Evolutionary conservation across 768 basidiomycete genomes (phyloP), one percentile per base, ranked within the genome.

Genomic region (Tricholomella constricta): DNA sequence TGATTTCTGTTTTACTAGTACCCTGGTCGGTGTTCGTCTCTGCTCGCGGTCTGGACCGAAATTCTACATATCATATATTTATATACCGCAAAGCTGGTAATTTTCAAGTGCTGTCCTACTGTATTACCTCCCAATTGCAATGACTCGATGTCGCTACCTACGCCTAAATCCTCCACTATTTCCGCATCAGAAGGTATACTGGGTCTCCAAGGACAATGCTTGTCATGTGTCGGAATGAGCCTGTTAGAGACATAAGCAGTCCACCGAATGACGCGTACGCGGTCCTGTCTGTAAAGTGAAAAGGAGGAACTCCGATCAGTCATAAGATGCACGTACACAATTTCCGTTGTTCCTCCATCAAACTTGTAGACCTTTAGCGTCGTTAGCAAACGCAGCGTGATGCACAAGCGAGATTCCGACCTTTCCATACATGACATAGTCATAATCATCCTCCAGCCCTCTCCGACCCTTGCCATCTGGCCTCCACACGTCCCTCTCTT

Each of bases 391-490:
- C 27, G 22, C 34, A 20, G 19, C 35, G 17, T 9, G 37, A 11
- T 27, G n/a, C n/a, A n/a, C n/a, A 9, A 37, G 31, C 37, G 6
- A 23, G 11, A 34, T 20, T 34, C 78, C 52, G 59, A 95, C 94
- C 85, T 95, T 98, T 27, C 96, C 96, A 68, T 92, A 94, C 94
- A 98, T 98, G 59, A 99, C 96, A 76, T 98, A 99, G 65, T 98
- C 95, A 64, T 94, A 99, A 59, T 98, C 94, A 53, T 94, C 89
- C 58, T 98, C 96, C 23, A 99, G 68, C 10, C 86, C 95, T 66
- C 82, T 79, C 59, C 78, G 80, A 12, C 82, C 91, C 71, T 86
- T 94, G 32, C 86, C 87, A 65, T 91, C 91, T 45, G 91, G 91
- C 64, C 91, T 74, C 91, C 91, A 94, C 15, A 88, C 81, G 65